phyloP scores from a whole-genome alignment of 805 yeast species.

The Myxozyma neotropica region DNA sequence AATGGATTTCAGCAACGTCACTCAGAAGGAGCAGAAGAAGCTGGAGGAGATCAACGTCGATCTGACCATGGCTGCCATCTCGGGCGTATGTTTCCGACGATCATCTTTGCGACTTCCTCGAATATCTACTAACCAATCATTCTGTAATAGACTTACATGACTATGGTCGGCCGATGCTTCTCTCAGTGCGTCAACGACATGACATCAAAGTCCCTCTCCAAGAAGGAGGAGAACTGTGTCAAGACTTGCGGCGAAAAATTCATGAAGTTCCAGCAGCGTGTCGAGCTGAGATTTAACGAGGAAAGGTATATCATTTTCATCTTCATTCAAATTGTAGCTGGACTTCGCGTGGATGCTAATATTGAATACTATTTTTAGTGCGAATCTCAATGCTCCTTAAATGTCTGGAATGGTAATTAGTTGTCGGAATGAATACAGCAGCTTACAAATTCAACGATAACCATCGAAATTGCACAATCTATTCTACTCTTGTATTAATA shows the following conservation, averaged over 20 bases:
- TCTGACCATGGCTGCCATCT: constrained; percentile 21
- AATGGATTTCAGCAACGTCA: constrained; percentile 22
- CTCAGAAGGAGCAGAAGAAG: constrained; percentile 28
- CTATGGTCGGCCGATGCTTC: constrained; percentile 95
- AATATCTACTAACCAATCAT: neutral
- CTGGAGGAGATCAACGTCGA: constrained; percentile 30
- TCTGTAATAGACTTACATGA: constrained; percentile 65
- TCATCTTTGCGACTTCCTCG: no score
- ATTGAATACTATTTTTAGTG: neutral
- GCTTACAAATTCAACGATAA: neutral
- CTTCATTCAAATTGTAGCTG: neutral
- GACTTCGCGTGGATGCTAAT: neutral
- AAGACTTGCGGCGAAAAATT: constrained; percentile 95
- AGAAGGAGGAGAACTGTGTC: constrained; percentile 84
- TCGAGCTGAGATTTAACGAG: constrained; percentile 98
- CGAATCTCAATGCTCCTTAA: constrained; percentile 5
- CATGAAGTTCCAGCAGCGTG: constrained; percentile 96
- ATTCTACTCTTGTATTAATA: neutral
- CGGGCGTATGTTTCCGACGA: constrained; percentile 14
- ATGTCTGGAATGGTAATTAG: neutral
- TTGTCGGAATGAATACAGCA: neutral
- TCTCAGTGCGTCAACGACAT: constrained; percentile 97
- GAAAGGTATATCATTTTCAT: constrained; percentile 58
- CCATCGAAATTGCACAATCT: neutral
- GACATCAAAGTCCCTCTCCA: constrained; percentile 84